Conservation (phyloP, 2,329 filamentous ascomycete species). For the Pestalotiopsis sp. region DNA sequence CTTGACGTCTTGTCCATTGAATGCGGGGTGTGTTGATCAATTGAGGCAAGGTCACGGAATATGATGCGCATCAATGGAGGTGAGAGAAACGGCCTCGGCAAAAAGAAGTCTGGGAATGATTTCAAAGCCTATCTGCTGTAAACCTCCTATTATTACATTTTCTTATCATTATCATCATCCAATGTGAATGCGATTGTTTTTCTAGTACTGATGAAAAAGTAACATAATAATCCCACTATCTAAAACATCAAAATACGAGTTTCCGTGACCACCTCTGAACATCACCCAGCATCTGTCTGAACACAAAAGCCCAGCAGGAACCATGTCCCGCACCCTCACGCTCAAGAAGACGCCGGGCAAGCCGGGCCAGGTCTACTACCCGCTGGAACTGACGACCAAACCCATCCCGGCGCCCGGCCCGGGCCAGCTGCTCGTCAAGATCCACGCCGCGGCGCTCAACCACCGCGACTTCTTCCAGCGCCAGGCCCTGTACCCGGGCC, state of each 20-base stretch:
- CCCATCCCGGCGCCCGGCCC: conserved; percentile 63
- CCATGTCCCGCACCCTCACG: conserved; percentile 58
- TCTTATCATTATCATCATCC: neutral
- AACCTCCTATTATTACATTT: neutral
- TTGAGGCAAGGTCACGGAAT: neutral
- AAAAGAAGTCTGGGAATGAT: neutral
- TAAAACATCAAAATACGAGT: neutral
- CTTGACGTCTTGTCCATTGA: neutral
- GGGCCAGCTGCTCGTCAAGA: conserved; percentile 70
- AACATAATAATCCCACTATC: neutral
- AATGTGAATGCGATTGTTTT: neutral
- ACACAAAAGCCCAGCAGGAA: conserved; percentile 13
- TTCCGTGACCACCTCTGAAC: neutral
- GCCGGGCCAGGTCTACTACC: conserved; percentile 86
- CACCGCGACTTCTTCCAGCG: conserved; percentile 95
- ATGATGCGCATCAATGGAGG: neutral
- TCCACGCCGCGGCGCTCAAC: conserved; percentile 83
- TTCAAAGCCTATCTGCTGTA: neutral
- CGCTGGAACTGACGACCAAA: conserved; percentile 63
- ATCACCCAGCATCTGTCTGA: neutral
- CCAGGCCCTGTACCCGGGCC: conserved; percentile 85
- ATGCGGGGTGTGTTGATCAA: neutral
- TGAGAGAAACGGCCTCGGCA: neutral
- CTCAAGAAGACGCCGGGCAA: conserved; percentile 75
- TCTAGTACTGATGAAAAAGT: neutral